Percentiles rank a stretch among this genome's conserved stretches.
Conservation (phyloP, 768 basidiomycete species). For the Lanmaoa pseudosensibilis region DNA sequence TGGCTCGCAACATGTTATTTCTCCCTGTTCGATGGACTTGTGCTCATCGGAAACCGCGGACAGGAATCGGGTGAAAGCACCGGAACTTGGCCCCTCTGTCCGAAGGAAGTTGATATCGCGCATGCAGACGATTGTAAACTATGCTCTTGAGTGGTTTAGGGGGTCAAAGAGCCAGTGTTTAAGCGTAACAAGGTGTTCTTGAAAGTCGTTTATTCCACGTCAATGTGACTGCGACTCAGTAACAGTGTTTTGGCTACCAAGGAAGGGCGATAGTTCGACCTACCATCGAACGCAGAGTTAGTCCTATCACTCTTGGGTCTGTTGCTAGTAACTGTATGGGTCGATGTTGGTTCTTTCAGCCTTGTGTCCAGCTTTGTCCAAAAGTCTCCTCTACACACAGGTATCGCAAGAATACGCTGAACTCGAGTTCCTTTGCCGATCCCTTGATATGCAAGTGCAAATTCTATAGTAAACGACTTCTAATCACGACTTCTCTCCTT, state of each 20-base stretch:
- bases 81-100: neutral
- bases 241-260: no score
- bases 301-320: no score
- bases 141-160: neutral
- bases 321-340: no score
- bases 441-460: neutral
- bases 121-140: neutral
- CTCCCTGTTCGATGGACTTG: neutral
- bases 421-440: neutral
- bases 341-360: no score
- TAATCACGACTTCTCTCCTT: slow-evolving; percentile 1
- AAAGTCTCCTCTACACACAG: no score
- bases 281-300: no score
- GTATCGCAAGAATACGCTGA: neutral
- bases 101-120: neutral
- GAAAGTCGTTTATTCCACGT: no score
- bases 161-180: neutral
- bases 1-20: neutral
- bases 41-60: neutral
- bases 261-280: no score
- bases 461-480: neutral
- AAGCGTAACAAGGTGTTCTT: no score
- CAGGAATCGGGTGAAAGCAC: neutral
- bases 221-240: no score
- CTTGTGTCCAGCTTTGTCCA: no score